A percentile compares a stretch with the other conserved stretches of the same genome.
phyloP scores from a whole-genome alignment of 1,284 basidiomycete genomes.

The Pseudozyma hubeiensis region DNA sequence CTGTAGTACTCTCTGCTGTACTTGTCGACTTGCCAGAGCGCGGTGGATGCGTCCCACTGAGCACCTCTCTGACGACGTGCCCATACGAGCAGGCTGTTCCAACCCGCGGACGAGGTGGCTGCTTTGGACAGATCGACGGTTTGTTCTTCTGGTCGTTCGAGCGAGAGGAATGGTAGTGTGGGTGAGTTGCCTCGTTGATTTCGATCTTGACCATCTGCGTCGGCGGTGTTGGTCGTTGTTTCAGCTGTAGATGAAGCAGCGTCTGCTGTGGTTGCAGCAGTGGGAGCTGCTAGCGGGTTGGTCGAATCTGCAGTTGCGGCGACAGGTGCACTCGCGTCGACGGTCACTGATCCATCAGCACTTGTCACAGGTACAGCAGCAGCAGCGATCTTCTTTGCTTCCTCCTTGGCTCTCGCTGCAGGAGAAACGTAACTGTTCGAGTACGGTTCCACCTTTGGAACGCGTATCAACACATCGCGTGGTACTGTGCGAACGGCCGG shows the following conservation, averaged over 20 bases:
- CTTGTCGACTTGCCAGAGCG: constrained; percentile 53
- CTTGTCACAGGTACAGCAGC: constrained; percentile 5
- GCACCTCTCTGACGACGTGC: constrained; percentile 57
- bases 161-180: constrained; percentile 28
- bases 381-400: constrained; percentile 22
- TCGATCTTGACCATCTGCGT: constrained; percentile 5
- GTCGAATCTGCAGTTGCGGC: background rate
- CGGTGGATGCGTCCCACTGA: constrained; percentile 57
- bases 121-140: constrained; percentile 44
- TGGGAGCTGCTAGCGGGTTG: background rate
- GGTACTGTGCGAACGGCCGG: constrained; percentile 42
- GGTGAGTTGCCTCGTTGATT: constrained; percentile 38
- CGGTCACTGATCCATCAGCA: background rate
- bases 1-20: constrained; percentile 50
- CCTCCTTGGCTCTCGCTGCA: constrained; percentile 32
- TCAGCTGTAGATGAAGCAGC: background rate
- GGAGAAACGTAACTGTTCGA: constrained; percentile 41
- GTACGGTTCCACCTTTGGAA: constrained; percentile 53
- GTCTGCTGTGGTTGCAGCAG: background rate
- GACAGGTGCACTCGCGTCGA: constrained; percentile 2
- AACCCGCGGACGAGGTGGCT: constrained; percentile 55
- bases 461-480: constrained; percentile 48
- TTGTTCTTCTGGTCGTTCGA: constrained; percentile 25
- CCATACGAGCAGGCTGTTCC: constrained; percentile 61
- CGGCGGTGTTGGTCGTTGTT: constrained; percentile 1